Base-by-base conservation (phyloP, 2,329 filamentous ascomycete species). In the Ceratocystiopsis sp. region DNA sequence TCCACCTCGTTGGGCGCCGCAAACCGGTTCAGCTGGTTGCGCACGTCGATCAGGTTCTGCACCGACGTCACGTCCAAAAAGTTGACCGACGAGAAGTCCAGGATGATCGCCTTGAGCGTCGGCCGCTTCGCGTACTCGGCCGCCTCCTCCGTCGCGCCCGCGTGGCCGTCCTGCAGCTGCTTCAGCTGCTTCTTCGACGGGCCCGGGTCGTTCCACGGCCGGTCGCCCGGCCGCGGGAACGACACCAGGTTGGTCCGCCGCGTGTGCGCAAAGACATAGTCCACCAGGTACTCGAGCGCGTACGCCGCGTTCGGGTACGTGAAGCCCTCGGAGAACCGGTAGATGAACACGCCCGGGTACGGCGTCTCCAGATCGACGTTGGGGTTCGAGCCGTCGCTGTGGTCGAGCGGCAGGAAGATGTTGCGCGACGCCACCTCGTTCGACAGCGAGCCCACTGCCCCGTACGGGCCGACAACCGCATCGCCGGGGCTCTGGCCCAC, bases 131-230 rank as follows among this genome's bases (percentile, higher is more conserved):
- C 33, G 41, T 57, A 42, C 11, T 48, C 38, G 9, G 49, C 54
- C 2, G 48, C 39, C 4, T 45, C 40, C 4, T 46, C 40, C 13
- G 42, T 41, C 2, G 53, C 41, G 17, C 50, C 42, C 29, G 45
- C 33, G 15, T 48, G 49, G 1, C 50, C 53, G 0, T 44, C 47
- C 29, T 48, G 45, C 2, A 54, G 50, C 14, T 42, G 46, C 51
- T 59, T 59, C 37, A 59, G 54, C 42, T 57, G 46, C 39, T 52
- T 50, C 44, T 63, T 73, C 33, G 73, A 69, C 45, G 84, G 82
- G 42, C 85, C 86, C 0, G 89, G 84, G 55, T 95, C 84, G 54
- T 95, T 96, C 91, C 91, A 96, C 1, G 91, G 87, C 9, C 87
- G 73, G 57, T 98, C 89, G 19, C 82, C 82, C 2, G 66, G 68